phyloP scores from a whole-genome alignment of 2,329 filamentous ascomycete genomes.

The Epichloe brachyelytri region DNA sequence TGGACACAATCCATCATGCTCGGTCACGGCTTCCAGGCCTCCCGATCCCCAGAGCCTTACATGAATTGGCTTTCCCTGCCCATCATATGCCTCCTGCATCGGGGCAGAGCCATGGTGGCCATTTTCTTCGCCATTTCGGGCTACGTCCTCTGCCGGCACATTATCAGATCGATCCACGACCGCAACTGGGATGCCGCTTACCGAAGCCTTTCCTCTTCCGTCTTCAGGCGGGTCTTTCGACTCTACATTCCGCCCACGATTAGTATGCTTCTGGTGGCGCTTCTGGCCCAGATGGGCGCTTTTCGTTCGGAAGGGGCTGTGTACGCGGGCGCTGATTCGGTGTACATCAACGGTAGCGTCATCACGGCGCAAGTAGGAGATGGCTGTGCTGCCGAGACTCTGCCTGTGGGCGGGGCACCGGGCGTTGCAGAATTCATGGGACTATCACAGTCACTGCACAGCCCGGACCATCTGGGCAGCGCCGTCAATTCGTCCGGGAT shows the following conservation, averaged over 20 bases:
- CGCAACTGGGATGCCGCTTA: conserved; percentile 22
- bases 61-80: conserved; percentile 20
- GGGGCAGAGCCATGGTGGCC: conserved; percentile 28
- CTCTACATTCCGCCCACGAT: conserved; percentile 27
- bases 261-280: conserved; percentile 26
- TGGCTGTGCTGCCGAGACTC: background rate
- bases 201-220: conserved; percentile 23
- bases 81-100: conserved; percentile 27
- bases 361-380: background rate
- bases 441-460: background rate
- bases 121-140: conserved; percentile 32
- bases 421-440: background rate
- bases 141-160: conserved; percentile 27
- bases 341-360: conserved; percentile 20
- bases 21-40: conserved; percentile 25
- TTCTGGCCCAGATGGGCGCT: conserved; percentile 24
- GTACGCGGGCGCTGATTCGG: conserved; percentile 24
- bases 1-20: conserved; percentile 28
- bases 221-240: conserved; percentile 25
- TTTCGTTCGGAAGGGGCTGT: conserved; percentile 23
- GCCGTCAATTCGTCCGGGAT: background rate
- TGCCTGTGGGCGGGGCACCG: background rate
- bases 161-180: conserved; percentile 23
- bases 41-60: conserved; percentile 22
- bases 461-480: background rate